Conservation (phyloP, 805 yeast species). For the Cyberlindnera petersonii region DNA sequence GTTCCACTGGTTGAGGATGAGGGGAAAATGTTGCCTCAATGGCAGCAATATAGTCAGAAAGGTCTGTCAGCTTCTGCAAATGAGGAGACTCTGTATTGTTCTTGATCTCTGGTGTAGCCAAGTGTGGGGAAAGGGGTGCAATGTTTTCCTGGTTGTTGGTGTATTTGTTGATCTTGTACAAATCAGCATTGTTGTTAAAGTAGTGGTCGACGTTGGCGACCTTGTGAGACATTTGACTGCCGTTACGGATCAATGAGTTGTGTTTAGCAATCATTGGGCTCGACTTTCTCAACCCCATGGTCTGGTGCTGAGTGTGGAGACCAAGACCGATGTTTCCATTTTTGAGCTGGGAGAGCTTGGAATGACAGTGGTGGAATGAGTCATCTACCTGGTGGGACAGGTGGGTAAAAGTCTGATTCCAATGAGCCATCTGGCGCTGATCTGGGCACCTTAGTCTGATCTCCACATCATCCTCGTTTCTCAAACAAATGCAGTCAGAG, state of each 20-base stretch:
- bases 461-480: slow-evolving; percentile 2
- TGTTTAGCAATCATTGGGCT: slow-evolving; percentile 18
- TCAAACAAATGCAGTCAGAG: slow-evolving; percentile 1
- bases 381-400: slow-evolving; percentile 8
- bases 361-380: slow-evolving; percentile 6
- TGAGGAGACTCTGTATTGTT: slow-evolving; percentile 10
- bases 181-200: slow-evolving; percentile 11
- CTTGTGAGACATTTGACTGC: slow-evolving; percentile 11
- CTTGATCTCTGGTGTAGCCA: slow-evolving; percentile 8
- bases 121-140: not conserved
- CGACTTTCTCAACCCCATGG: slow-evolving; percentile 18
- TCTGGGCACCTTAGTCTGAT: slow-evolving; percentile 25
- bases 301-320: slow-evolving; percentile 9
- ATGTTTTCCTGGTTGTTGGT: slow-evolving; percentile 2
- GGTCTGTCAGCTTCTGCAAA: slow-evolving; percentile 7
- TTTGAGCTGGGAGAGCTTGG: slow-evolving; percentile 13
- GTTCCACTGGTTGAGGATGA: slow-evolving; percentile 5
- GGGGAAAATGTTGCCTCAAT: slow-evolving; percentile 11
- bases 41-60: slow-evolving; percentile 2
- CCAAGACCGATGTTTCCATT: slow-evolving; percentile 23
- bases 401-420: slow-evolving; percentile 17
- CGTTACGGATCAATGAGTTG: slow-evolving; percentile 17
- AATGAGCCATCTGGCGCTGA: slow-evolving; percentile 19
- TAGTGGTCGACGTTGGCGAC: slow-evolving; percentile 11
- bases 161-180: slow-evolving; percentile 11